Evolutionary conservation across 805 yeast genomes (phyloP).

Genomic region (Zygoascus bituminiphila): DNA sequence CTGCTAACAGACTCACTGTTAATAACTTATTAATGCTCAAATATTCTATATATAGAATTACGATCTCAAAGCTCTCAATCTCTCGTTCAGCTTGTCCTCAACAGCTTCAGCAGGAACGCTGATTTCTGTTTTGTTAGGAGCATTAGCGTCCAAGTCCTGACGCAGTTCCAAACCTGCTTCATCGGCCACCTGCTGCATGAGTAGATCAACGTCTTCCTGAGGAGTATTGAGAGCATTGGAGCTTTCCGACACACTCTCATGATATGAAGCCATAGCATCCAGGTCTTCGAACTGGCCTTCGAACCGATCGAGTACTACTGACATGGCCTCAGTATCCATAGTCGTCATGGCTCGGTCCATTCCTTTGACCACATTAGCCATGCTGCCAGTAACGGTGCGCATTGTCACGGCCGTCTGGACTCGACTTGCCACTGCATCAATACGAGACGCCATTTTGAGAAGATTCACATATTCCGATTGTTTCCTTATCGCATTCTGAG

Average conservation of each 20-base stretch:
- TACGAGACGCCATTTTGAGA: slow-evolving; percentile 73
- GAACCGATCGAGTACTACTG: slow-evolving; percentile 94
- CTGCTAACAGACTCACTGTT: too few relatives aligned
- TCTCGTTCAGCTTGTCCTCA: slow-evolving; percentile 81
- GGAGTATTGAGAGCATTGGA: slow-evolving; percentile 88
- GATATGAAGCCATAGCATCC: slow-evolving; percentile 88
- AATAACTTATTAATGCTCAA: not conserved
- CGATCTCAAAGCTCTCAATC: slow-evolving; percentile 73
- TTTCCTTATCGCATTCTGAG: slow-evolving; percentile 92
- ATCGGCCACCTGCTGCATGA: slow-evolving; percentile 89
- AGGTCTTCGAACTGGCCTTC: slow-evolving; percentile 93
- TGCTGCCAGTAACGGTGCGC: slow-evolving; percentile 89
- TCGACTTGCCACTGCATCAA: slow-evolving; percentile 92
- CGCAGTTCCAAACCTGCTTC: slow-evolving; percentile 93
- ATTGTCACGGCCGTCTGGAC: slow-evolving; percentile 97
- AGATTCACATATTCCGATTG: slow-evolving; percentile 77
- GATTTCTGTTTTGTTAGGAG: slow-evolving; percentile 47
- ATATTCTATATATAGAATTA: not conserved
- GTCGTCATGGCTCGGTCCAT: slow-evolving; percentile 95
- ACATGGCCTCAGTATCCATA: slow-evolving; percentile 89
- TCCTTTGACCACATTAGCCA: slow-evolving; percentile 87
- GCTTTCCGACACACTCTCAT: slow-evolving; percentile 81
- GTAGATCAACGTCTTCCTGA: slow-evolving; percentile 86
- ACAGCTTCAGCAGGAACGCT: slow-evolving; percentile 45
- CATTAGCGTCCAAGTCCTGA: slow-evolving; percentile 56